These are phyloP conservation scores for Teratosphaeria epicoccoides DNA, from an alignment of 2,329 filamentous ascomycete species.

Conservation along the genomic window DNA sequence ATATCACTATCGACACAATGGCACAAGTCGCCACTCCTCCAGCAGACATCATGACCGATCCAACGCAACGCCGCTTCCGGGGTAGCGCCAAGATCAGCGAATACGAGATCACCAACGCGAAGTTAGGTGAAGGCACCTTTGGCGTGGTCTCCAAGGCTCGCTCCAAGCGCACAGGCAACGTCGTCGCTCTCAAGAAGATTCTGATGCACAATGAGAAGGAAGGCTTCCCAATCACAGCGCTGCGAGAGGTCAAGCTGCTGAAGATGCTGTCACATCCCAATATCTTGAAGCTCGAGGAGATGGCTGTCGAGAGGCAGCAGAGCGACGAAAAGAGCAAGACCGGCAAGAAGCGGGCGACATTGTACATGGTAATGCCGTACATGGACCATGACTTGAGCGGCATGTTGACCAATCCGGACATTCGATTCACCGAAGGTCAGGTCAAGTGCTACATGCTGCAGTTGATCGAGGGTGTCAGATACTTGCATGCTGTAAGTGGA, in stretches of 20 bases:
- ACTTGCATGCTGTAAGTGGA: constrained; percentile 63
- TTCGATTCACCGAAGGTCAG: constrained; percentile 76
- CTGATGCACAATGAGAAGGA: constrained; percentile 99
- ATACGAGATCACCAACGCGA: constrained; percentile 63
- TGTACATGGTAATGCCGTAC: constrained; percentile 98
- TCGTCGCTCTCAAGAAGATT: constrained; percentile 94
- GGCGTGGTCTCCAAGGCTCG: constrained; percentile 89
- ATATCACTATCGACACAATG: constrained; percentile 32
- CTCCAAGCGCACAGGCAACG: constrained; percentile 59
- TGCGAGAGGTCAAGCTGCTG: constrained; percentile 93
- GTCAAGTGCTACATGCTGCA: constrained; percentile 98
- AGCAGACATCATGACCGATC: constrained; percentile 32
- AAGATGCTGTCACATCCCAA: constrained; percentile 92
- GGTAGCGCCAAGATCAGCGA: constrained; percentile 77
- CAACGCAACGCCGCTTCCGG: constrained; percentile 51
- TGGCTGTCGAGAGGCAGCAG: constrained; percentile 81
- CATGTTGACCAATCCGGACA: constrained; percentile 84
- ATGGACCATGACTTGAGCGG: constrained; percentile 99
- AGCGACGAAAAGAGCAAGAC: constrained; percentile 24
- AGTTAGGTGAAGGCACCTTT: constrained; percentile 92
- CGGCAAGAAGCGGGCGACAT: constrained; percentile 57
- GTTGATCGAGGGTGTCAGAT: constrained; percentile 76
- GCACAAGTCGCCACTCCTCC: constrained; percentile 32
- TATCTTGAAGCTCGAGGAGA: constrained; percentile 78
- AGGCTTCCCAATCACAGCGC: constrained; percentile 95